Evolutionary conservation across 2,329 filamentous ascomycete genomes (phyloP).

Genomic region (Metarhizium guizhouense): DNA sequence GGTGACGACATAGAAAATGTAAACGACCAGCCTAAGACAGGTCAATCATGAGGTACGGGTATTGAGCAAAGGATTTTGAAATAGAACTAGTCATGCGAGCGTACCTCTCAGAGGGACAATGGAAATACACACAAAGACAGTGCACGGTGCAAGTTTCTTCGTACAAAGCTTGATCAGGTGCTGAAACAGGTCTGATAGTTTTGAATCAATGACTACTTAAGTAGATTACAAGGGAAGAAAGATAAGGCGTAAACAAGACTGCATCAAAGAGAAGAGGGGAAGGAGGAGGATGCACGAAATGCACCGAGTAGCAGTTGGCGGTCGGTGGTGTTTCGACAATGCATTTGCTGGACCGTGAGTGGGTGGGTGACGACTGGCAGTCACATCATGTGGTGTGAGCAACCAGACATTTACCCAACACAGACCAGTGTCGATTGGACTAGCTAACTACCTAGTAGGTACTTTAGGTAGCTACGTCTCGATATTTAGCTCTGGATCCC

Average conservation of each 20-base stretch:
- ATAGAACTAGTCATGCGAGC: neutral
- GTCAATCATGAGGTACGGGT: neutral
- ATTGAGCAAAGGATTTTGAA: neutral
- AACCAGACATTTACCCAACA: neutral
- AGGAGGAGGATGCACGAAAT: constrained; percentile 10
- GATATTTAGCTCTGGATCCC: too few relatives aligned
- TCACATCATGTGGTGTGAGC: neutral
- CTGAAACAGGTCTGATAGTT: neutral
- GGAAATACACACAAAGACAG: neutral
- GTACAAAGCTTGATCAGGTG: neutral
- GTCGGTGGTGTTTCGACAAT: neutral
- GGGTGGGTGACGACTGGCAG: neutral
- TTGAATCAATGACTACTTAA: neutral
- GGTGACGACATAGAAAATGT: neutral
- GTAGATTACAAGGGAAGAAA: constrained; percentile 7
- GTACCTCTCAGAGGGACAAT: neutral
- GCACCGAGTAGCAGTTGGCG: neutral
- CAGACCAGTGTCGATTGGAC: neutral
- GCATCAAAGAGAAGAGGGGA: constrained; percentile 8
- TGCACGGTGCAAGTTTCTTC: neutral
- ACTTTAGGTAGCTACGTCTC: neutral
- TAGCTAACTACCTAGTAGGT: neutral
- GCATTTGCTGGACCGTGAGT: neutral
- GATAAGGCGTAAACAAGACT: neutral
- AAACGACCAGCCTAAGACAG: neutral